phyloP scores from a whole-genome alignment of 1,284 basidiomycete species.

The Meira miltonrushii region DNA sequence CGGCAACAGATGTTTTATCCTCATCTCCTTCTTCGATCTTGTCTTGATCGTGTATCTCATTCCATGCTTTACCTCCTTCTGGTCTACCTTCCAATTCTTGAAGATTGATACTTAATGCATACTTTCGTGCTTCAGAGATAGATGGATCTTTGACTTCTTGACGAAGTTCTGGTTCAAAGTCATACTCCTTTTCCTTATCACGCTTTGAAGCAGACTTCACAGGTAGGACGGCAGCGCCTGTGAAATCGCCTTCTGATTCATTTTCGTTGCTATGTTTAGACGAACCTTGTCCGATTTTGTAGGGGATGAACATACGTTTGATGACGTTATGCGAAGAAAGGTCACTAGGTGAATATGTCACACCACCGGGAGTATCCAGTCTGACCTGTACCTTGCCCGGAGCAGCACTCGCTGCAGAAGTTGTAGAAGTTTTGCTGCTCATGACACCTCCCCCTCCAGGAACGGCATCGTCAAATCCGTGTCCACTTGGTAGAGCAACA shows the following conservation, averaged over 20 bases:
- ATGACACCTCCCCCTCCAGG: background rate
- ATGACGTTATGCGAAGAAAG: constrained; percentile 36
- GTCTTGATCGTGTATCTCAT: background rate
- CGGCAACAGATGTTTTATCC: background rate
- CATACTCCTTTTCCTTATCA: background rate
- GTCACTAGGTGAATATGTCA: constrained; percentile 43
- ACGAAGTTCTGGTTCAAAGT: background rate
- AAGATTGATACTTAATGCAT: constrained; percentile 11
- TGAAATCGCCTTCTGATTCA: constrained; percentile 12
- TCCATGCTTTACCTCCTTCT: background rate
- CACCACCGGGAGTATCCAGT: constrained; percentile 44
- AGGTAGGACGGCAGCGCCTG: background rate
- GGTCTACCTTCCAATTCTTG: background rate
- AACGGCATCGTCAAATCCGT: too few relatives aligned
- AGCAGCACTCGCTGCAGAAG: background rate
- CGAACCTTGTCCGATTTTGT: background rate
- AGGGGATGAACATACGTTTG: constrained; percentile 41
- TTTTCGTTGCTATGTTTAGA: constrained; percentile 13
- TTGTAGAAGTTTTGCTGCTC: background rate
- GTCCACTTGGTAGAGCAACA: too few relatives aligned
- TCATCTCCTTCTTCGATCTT: background rate
- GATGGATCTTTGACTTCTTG: background rate
- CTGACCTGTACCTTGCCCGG: constrained; percentile 26
- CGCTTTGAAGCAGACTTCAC: background rate
- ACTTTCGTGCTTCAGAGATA: constrained; percentile 8